phyloP scores from a whole-genome alignment of 441 rosid species.

The Erodium trifolium region DNA sequence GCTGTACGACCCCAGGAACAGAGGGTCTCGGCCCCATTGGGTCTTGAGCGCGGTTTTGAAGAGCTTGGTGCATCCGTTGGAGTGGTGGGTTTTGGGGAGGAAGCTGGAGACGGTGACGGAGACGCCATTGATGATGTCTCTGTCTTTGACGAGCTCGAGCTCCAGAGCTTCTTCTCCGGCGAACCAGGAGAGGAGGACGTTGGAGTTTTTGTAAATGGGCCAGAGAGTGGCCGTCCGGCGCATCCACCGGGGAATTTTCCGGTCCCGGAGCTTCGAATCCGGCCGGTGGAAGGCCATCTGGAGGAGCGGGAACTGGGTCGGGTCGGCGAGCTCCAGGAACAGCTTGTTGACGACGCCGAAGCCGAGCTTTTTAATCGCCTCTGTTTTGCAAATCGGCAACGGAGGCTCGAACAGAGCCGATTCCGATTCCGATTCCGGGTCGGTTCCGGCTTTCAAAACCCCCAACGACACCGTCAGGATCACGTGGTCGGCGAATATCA shows the following conservation, averaged over 20 bases:
- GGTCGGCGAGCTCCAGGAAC: conserved; percentile 44
- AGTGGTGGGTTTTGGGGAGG: conserved; percentile 11
- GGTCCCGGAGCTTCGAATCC: conserved; percentile 42
- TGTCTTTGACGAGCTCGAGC: conserved; percentile 64
- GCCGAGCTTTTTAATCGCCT: conserved; percentile 76
- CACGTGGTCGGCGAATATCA: conserved; percentile 75
- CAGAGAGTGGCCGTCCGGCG: conserved; percentile 73
- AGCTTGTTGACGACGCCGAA: conserved; percentile 89
- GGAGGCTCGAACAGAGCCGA: conserved; percentile 68
- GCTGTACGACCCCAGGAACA: conserved; percentile 83
- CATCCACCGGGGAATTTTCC: conserved; percentile 85
- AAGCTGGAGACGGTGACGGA: conserved; percentile 51
- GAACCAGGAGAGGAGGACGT: conserved; percentile 75
- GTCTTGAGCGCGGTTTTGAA: conserved; percentile 55
- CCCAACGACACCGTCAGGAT: conserved; percentile 85
- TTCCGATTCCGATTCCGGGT: conserved; percentile 16
- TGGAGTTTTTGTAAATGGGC: conserved; percentile 67
- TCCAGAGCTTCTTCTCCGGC: conserved; percentile 89
- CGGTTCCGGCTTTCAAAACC: conserved; percentile 69
- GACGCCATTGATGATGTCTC: conserved; percentile 61
- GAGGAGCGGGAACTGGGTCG: conserved; percentile 48
- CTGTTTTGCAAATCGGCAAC: conserved; percentile 58
- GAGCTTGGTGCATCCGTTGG: not conserved
- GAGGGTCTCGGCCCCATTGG: conserved; percentile 83
- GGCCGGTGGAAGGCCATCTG: conserved; percentile 62